Evolutionary conservation across 345 rosid species (phyloP).

Genomic region (Ceriops decandra): DNA sequence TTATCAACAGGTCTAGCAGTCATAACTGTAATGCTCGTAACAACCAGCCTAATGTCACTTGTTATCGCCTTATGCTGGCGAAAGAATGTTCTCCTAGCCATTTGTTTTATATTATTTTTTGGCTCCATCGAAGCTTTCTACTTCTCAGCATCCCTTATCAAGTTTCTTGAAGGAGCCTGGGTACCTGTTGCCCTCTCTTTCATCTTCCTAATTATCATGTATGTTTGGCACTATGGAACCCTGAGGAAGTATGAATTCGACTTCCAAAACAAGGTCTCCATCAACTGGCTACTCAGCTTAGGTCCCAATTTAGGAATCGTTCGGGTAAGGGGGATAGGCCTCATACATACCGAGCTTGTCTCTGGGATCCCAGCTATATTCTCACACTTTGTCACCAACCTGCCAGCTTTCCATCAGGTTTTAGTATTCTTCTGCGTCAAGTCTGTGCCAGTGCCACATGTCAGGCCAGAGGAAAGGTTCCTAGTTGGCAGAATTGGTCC

Average conservation of each 20-base stretch:
- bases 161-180: conserved; percentile 2
- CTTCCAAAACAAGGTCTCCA: background rate
- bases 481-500: background rate
- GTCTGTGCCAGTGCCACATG: background rate
- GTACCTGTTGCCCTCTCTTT: background rate
- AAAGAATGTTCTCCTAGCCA: background rate
- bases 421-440: conserved; percentile 1
- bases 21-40: background rate
- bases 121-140: background rate
- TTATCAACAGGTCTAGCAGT: background rate
- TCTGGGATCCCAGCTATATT: conserved; percentile 1
- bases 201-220: background rate
- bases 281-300: background rate
- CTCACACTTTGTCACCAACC: conserved; percentile 1
- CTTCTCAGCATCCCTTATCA: conserved; percentile 1
- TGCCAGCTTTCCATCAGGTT: conserved; percentile 1
- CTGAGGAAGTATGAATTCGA: background rate
- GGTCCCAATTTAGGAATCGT: background rate
- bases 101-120: background rate
- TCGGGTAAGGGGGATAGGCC: background rate
- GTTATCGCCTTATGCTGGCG: background rate
- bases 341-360: background rate
- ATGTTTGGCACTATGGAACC: background rate
- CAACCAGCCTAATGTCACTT: conserved; percentile 1
- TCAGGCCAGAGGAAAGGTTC: background rate